A percentile compares a stretch with the other conserved stretches of the same genome.
Evolutionary conservation across 352 stramenopile genomes (phyloP).

Genomic region (Globisporangium alternatum): DNA sequence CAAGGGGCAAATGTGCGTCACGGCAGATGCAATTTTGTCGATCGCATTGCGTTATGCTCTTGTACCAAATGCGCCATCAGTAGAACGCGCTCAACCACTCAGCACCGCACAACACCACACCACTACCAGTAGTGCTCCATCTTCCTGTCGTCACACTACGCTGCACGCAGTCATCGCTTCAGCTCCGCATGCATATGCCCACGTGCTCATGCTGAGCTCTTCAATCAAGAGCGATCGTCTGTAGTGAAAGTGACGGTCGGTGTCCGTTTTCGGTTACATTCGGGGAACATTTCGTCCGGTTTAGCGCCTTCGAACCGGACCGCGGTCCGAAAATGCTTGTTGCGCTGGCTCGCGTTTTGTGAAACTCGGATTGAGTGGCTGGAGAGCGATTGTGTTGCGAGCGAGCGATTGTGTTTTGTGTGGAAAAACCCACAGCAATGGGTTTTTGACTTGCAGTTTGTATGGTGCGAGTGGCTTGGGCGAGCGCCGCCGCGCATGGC

Average conservation of each 20-base stretch:
- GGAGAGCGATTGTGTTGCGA: conserved; percentile 12
- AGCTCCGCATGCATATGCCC: no score
- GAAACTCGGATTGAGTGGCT: conserved; percentile 18
- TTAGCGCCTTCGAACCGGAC: background rate
- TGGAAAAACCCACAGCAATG: conserved; percentile 5
- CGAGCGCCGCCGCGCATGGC: background rate
- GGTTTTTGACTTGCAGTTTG: conserved; percentile 20
- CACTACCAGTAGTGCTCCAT: no score
- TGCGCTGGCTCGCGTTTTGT: background rate
- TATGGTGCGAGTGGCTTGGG: conserved; percentile 5
- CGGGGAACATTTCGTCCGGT: conserved; percentile 9
- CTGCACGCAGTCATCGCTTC: no score
- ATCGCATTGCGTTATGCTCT: background rate
- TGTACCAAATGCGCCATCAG: background rate
- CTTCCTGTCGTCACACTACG: no score
- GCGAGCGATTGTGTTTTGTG: background rate
- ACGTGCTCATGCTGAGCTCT: background rate
- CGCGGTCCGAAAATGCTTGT: background rate
- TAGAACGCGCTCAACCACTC: background rate
- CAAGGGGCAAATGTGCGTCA: background rate
- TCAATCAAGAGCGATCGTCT: background rate
- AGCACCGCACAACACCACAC: no score
- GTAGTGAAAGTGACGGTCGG: no score
- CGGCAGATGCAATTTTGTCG: background rate
- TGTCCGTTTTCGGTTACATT: background rate